These are phyloP conservation scores for Metschnikowia continentalis DNA, from an alignment of 805 yeast species.

Conservation along the genomic window DNA sequence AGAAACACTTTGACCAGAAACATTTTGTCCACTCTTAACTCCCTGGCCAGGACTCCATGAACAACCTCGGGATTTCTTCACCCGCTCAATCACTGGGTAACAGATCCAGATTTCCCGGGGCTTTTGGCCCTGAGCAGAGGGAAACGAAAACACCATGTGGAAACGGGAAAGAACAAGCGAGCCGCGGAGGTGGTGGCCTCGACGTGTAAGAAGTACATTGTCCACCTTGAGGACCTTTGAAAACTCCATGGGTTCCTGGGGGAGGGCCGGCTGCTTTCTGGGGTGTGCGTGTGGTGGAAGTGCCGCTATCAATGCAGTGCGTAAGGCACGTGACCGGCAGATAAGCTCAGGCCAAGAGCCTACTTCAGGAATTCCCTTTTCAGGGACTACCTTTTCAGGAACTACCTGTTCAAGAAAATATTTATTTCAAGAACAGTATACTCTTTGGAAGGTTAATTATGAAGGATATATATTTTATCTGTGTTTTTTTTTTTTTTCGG, in stretches of 20 bases:
- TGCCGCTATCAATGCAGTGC: not conserved
- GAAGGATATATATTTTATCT: no score
- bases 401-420: no score
- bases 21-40: not conserved
- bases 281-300: not conserved
- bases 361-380: no score
- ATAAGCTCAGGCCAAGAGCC: not conserved
- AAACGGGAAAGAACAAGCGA: constrained; percentile 32
- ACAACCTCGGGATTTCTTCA: constrained; percentile 55
- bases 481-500: no score
- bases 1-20: not conserved
- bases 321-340: constrained; percentile 6
- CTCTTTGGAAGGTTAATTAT: no score
- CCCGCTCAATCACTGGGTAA: constrained; percentile 73
- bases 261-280: not conserved
- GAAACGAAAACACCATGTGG: constrained; percentile 39
- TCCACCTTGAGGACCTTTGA: constrained; percentile 29
- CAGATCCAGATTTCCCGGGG: constrained; percentile 83
- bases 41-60: constrained; percentile 23
- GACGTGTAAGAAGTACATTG: constrained; percentile 33
- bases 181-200: constrained; percentile 37
- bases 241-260: constrained; percentile 24
- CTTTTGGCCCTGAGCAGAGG: constrained; percentile 8
- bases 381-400: no score
- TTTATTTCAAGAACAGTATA: no score